These are phyloP conservation scores for Nicotiana tabacum DNA, from an alignment of 257 asterid species.

Conservation along the genomic window DNA sequence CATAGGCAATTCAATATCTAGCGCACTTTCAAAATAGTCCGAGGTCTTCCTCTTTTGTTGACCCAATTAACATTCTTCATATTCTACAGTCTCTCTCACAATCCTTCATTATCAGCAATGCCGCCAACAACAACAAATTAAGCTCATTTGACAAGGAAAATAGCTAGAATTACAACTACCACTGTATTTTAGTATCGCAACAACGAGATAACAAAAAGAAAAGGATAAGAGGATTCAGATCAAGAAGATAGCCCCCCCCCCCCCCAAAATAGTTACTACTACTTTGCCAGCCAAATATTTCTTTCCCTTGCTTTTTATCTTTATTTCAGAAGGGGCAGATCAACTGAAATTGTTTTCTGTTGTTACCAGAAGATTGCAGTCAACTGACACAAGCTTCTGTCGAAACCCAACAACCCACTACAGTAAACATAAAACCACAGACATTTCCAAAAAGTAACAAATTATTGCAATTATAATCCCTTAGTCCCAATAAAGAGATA, in stretches of 20 bases:
- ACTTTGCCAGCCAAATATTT: background rate
- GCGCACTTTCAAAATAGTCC: conserved; percentile 24
- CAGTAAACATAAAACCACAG: background rate
- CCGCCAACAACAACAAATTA: conserved; percentile 17
- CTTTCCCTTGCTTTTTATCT: background rate
- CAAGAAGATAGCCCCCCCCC: background rate
- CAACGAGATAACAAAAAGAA: background rate
- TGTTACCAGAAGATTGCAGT: too few relatives aligned
- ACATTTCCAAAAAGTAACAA: background rate
- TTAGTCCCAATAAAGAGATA: background rate
- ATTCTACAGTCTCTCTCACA: conserved; percentile 26
- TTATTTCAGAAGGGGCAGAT: background rate
- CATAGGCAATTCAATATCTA: conserved; percentile 60
- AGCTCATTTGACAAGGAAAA: background rate
- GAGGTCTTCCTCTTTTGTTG: conserved; percentile 23
- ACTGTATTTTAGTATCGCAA: background rate
- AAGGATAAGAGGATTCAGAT: background rate
- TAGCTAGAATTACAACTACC: background rate
- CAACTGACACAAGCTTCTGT: background rate
- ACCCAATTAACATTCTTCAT: conserved; percentile 45
- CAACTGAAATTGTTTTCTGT: too few relatives aligned
- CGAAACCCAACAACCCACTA: background rate
- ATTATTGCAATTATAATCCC: background rate
- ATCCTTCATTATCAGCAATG: conserved; percentile 23
- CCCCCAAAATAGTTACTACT: background rate